Conservation (phyloP, 352 stramenopile species). For the Phytophthora vignae region DNA sequence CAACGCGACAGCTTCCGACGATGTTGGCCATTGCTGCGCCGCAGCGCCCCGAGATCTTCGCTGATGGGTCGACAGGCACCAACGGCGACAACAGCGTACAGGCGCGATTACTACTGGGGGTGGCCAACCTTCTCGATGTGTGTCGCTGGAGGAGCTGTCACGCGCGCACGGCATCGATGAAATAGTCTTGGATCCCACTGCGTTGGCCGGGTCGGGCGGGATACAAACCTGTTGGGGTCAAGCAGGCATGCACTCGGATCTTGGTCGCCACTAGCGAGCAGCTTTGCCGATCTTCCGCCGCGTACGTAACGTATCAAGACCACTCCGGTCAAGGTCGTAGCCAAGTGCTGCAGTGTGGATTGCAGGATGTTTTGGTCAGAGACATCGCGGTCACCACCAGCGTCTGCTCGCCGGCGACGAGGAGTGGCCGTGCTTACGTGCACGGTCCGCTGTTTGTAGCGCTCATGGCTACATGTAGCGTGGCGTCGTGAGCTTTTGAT, state of each 20-base stretch:
- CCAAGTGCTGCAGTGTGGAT: constrained; percentile 10
- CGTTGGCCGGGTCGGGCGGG: not conserved
- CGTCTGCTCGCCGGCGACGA: constrained; percentile 10
- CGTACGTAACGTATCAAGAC: constrained; percentile 29
- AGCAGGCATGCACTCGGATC: not conserved
- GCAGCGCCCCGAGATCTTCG: not conserved
- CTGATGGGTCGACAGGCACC: not conserved
- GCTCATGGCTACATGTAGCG: constrained; percentile 36
- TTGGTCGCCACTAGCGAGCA: constrained; percentile 13
- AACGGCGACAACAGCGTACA: not conserved
- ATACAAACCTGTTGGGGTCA: not conserved
- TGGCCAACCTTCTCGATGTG: constrained; percentile 1
- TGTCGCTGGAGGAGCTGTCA: constrained; percentile 2
- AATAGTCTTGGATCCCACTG: constrained; percentile 20
- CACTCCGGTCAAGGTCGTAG: constrained; percentile 14
- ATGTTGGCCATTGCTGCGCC: not conserved
- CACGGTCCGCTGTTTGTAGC: constrained; percentile 37
- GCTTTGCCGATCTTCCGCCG: constrained; percentile 26
- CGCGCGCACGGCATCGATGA: constrained; percentile 1
- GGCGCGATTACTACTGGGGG: not conserved
- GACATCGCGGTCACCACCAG: not conserved
- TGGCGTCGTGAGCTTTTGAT: constrained; percentile 28
- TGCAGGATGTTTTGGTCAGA: constrained; percentile 27
- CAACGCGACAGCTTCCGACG: constrained; percentile 1
- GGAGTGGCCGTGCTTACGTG: constrained; percentile 12